Evolutionary conservation across 179 eudicot genomes (phyloP).

Genomic region (Beta corolliflora): DNA sequence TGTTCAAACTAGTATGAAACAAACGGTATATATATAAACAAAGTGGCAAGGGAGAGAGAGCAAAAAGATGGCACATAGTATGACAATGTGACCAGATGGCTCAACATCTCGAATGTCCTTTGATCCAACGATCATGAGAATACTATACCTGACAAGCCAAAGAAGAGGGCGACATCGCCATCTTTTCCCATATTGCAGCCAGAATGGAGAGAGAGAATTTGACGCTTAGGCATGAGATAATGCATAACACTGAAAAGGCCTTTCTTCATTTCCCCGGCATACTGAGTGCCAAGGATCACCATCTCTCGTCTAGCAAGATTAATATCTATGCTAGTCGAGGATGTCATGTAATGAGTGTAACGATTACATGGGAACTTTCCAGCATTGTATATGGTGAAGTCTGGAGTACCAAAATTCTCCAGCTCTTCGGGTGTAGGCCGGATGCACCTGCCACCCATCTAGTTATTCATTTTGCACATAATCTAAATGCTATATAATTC

Average conservation of each 20-base stretch:
- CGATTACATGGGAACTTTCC: conserved; percentile 96
- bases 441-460: conserved; percentile 79
- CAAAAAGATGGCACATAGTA: conserved; percentile 8
- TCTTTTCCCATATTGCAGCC: conserved; percentile 93
- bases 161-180: conserved; percentile 95
- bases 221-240: conserved; percentile 94
- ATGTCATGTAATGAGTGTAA: conserved; percentile 94
- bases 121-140: background rate
- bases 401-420: conserved; percentile 87
- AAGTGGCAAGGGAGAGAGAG: conserved; percentile 22
- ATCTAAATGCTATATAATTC: background rate
- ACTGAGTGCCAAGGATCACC: conserved; percentile 97
- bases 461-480: conserved; percentile 36
- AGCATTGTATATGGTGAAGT: conserved; percentile 96
- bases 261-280: conserved; percentile 99
- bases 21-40: background rate
- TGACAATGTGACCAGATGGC: conserved; percentile 19
- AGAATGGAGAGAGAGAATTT: conserved; percentile 82
- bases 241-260: conserved; percentile 94
- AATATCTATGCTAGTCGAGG: conserved; percentile 90
- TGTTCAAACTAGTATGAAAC: too few species aligned
- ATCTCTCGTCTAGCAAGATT: conserved; percentile 84
- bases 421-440: conserved; percentile 95
- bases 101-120: conserved; percentile 25
- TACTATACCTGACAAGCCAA: conserved; percentile 80